A percentile compares a stretch with the other conserved stretches of the same genome.
These are phyloP conservation scores for Pseudotsuga menziesii DNA, from an alignment of 75 land plant species.

Conservation along the genomic window DNA sequence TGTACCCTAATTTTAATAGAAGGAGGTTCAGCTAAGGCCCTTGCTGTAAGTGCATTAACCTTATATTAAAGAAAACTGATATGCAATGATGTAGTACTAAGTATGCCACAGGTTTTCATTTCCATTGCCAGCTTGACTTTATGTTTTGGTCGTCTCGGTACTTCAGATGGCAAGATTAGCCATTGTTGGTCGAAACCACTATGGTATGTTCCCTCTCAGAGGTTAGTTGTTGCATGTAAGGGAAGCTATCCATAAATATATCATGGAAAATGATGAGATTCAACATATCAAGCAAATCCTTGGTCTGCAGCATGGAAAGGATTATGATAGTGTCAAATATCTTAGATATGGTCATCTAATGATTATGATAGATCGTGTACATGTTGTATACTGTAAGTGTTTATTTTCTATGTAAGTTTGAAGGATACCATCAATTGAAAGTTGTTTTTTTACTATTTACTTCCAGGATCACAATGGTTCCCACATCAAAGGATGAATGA, in stretches of 20 bases:
- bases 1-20: constrained; percentile 96
- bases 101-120: not conserved
- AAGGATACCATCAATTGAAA: not conserved
- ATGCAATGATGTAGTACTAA: not conserved
- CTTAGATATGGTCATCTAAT: constrained; percentile 96
- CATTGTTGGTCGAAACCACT: constrained; percentile 84
- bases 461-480: constrained; percentile 98
- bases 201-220: constrained; percentile 91
- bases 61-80: not conserved
- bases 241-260: constrained; percentile 78
- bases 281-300: constrained; percentile 79
- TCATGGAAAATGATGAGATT: constrained; percentile 85
- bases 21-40: constrained; percentile 98
- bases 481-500: constrained; percentile 91
- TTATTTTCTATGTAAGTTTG: not conserved
- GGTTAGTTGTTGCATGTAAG: constrained; percentile 95
- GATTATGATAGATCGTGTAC: constrained; percentile 99
- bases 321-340: constrained; percentile 66
- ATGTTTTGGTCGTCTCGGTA: not conserved
- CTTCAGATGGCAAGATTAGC: constrained; percentile 88
- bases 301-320: constrained; percentile 87
- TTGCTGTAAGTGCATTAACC: constrained; percentile 61
- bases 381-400: not conserved
- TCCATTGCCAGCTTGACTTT: not conserved
- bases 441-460: not conserved